A percentile compares a stretch with the other conserved stretches of the same genome.
Conservation (phyloP, 83 land plant species). For the Picea abies region DNA sequence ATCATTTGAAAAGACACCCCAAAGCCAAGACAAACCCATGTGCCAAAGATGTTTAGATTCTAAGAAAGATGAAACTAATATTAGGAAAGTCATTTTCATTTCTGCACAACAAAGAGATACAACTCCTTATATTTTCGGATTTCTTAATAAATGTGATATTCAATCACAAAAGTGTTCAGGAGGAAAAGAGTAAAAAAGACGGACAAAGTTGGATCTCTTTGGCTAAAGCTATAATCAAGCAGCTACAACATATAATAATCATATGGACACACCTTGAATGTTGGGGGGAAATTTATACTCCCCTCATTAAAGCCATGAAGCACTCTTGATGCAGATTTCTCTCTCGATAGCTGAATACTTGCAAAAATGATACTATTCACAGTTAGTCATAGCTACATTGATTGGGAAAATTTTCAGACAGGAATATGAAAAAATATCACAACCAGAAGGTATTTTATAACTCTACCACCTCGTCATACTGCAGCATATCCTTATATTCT, state of each 20-base stretch:
- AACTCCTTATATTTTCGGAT: neutral
- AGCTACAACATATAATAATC: neutral
- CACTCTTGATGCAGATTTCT: slow-evolving; percentile 37
- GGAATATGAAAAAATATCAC: neutral
- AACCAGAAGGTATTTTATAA: neutral
- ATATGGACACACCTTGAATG: slow-evolving; percentile 31
- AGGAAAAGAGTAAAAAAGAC: neutral
- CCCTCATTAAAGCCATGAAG: slow-evolving; percentile 53
- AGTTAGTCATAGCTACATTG: neutral
- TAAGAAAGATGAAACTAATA: neutral
- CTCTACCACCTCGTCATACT: slow-evolving; percentile 15
- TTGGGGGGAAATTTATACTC: slow-evolving; percentile 47
- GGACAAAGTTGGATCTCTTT: neutral
- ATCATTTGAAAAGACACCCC: neutral
- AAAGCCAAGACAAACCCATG: neutral
- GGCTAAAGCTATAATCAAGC: neutral
- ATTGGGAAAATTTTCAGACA: neutral
- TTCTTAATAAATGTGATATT: neutral
- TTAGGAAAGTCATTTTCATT: neutral
- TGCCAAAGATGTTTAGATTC: neutral
- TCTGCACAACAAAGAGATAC: neutral
- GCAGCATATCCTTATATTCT: neutral
- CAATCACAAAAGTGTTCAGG: neutral
- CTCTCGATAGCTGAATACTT: slow-evolving; percentile 26
- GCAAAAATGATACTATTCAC: neutral